Base-by-base conservation (phyloP, 148 eudicot genomes). In the Camellia granthamiana region DNA sequence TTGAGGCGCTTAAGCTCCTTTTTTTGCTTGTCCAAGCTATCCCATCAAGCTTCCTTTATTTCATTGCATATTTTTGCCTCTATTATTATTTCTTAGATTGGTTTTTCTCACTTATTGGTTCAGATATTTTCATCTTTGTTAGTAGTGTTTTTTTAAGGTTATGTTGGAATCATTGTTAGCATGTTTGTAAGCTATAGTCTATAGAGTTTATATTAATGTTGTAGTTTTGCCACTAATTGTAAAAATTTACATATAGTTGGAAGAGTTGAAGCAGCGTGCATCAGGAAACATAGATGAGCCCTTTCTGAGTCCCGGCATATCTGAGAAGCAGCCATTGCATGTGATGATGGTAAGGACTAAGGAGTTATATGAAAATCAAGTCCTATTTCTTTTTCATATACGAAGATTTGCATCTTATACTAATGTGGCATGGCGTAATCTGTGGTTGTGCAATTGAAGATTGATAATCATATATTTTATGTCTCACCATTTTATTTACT, bases 301-400 rank as follows among this genome's bases (percentile, higher is more conserved):
- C 67, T 85, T 88, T 84, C 72, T 88, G 56, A 92, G 72, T 79
- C 98, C 99, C 67, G 99, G 99, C 59, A 81, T 94, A 81, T 96
- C 98, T 49, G 94, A 90, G 81, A 96, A 91, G 92, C 98, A 92
- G 88, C 98, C 99, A 69, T 91, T 96, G 84, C 99, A 96, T 88
- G 99, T 96, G 75, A 83, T 96, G 83, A 92, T 96, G 99, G 98
- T 96, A 87, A 91, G 38, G 38, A 30, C 38, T 30, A 30, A 30
- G 92, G 75, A 77, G 81, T 61, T 77, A 16, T 63, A 65, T 47
- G 38, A 30, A 30, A 7, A 2, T 73, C 13, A 43, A 66, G 66
- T 42, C 66, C 66, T 15, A 13, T 41, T 6, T 12, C 66, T 43
- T 30, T 67, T 56, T n/a, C 51, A 59, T 47, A 41, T n/a, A 55